phyloP scores from a whole-genome alignment of 208 protist species.

The Angomonas desouzai region DNA sequence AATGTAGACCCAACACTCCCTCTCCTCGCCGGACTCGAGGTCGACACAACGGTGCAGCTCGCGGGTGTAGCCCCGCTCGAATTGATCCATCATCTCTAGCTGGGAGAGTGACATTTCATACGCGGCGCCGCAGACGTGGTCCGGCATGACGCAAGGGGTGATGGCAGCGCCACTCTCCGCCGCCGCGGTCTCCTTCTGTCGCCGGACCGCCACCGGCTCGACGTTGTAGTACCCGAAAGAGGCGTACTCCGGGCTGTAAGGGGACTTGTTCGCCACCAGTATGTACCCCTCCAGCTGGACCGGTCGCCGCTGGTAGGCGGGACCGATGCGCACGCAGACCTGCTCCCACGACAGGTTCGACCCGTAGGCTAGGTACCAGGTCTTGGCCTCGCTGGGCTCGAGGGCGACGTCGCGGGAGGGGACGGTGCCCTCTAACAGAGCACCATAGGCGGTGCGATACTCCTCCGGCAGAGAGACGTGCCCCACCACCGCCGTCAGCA shows the following conservation, averaged over 20 bases:
- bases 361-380: slow-evolving; percentile 49
- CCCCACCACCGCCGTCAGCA: slow-evolving; percentile 13
- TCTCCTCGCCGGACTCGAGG: slow-evolving; percentile 16
- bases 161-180: slow-evolving; percentile 4
- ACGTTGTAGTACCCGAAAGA: slow-evolving; percentile 54
- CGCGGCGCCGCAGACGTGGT: slow-evolving; percentile 41
- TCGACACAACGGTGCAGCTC: slow-evolving; percentile 37
- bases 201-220: slow-evolving; percentile 24
- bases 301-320: slow-evolving; percentile 44
- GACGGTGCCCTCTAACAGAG: background rate
- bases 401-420: slow-evolving; percentile 15
- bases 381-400: slow-evolving; percentile 23
- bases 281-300: slow-evolving; percentile 32
- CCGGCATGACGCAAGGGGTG: slow-evolving; percentile 26
- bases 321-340: slow-evolving; percentile 49
- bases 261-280: slow-evolving; percentile 35
- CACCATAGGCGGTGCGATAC: slow-evolving; percentile 12
- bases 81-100: slow-evolving; percentile 43
- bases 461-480: slow-evolving; percentile 9
- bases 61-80: slow-evolving; percentile 32
- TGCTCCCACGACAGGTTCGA: slow-evolving; percentile 59
- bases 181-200: slow-evolving; percentile 22
- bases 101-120: slow-evolving; percentile 41
- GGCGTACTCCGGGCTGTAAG: slow-evolving; percentile 13
- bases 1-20: slow-evolving; percentile 41